Evolutionary conservation across 352 stramenopile genomes (phyloP).

Genomic region (Phytophthora aleatoria): DNA sequence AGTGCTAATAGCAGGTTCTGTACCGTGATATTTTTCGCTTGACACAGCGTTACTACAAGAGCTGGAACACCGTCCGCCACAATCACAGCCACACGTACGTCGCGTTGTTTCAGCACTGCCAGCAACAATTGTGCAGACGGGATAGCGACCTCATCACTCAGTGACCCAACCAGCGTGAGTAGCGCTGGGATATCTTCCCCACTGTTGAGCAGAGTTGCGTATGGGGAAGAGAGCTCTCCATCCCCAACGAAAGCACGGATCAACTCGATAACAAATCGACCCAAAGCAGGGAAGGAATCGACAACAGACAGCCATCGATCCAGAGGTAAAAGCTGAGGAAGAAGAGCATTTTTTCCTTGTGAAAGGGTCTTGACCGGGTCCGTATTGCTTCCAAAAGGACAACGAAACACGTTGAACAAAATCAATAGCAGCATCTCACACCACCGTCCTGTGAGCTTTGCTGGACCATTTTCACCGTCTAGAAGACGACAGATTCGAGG

Average conservation of each 20-base stretch:
- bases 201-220: constrained; percentile 53
- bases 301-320: constrained; percentile 50
- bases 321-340: constrained; percentile 63
- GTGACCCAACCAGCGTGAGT: constrained; percentile 42
- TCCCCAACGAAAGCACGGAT: constrained; percentile 50
- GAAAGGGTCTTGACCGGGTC: constrained; percentile 22
- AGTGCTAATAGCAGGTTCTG: constrained; percentile 58
- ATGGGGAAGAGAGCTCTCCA: constrained; percentile 20
- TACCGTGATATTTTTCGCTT: constrained; percentile 36
- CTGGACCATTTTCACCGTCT: constrained; percentile 20
- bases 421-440: constrained; percentile 51
- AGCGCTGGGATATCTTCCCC: constrained; percentile 58
- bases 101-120: constrained; percentile 40
- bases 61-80: constrained; percentile 75
- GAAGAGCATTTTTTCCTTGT: constrained; percentile 37
- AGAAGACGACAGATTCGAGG: constrained; percentile 33
- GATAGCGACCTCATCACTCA: constrained; percentile 45
- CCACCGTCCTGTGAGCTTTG: constrained; percentile 23
- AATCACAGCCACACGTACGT: constrained; percentile 68
- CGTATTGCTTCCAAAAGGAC: constrained; percentile 25
- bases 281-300: constrained; percentile 34
- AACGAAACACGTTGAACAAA: constrained; percentile 70
- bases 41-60: constrained; percentile 51
- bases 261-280: constrained; percentile 60
- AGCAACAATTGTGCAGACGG: constrained; percentile 55